phyloP scores from a whole-genome alignment of 257 asterid genomes.

The Nicotiana knightiana region DNA sequence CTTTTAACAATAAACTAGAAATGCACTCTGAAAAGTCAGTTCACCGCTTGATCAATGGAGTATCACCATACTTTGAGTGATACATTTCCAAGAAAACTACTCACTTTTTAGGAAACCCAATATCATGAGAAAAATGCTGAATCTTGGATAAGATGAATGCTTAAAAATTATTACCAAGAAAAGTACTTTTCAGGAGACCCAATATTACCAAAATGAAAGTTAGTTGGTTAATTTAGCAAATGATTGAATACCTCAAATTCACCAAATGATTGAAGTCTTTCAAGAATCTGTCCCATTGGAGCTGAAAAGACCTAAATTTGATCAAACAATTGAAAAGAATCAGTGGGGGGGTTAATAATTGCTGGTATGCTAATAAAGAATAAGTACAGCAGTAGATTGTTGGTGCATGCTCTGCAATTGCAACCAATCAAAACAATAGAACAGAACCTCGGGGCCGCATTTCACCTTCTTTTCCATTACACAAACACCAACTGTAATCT shows the following conservation, averaged over 20 bases:
- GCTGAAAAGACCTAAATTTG: slow-evolving; percentile 55
- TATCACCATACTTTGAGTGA: not conserved
- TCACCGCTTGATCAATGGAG: not conserved
- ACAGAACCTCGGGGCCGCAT: slow-evolving; percentile 95
- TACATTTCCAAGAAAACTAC: not conserved
- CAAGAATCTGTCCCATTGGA: slow-evolving; percentile 90
- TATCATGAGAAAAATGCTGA: not conserved
- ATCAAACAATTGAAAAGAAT: not conserved
- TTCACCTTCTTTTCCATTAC: slow-evolving; percentile 99
- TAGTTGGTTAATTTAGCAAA: not conserved
- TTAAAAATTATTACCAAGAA: not conserved
- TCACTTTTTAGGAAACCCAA: not conserved
- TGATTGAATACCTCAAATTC: slow-evolving; percentile 63
- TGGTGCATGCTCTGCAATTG: slow-evolving; percentile 27
- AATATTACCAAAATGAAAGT: not conserved
- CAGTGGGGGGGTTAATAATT: not conserved
- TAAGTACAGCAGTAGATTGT: not conserved
- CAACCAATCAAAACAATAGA: slow-evolving; percentile 27
- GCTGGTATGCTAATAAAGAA: not conserved
- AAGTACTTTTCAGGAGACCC: not conserved
- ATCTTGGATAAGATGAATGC: not conserved
- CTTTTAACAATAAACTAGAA: not conserved
- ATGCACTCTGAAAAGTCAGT: not conserved
- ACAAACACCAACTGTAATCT: slow-evolving; percentile 78
- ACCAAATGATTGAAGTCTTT: slow-evolving; percentile 79